These are phyloP conservation scores for Carex parvula DNA, from an alignment of 176 grass and related monocot species.

Conservation along the genomic window DNA sequence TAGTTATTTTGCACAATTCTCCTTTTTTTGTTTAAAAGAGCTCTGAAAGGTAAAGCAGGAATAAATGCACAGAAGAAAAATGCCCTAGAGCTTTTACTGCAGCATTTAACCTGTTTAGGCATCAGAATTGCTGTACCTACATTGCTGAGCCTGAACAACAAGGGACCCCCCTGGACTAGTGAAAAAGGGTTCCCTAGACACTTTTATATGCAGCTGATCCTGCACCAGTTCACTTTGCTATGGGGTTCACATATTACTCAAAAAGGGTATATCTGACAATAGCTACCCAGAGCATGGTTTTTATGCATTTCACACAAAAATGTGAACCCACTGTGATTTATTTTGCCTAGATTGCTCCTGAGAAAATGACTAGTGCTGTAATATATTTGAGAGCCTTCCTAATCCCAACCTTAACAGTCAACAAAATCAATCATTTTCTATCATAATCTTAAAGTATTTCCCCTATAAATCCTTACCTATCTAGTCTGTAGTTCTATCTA, in stretches of 20 bases:
- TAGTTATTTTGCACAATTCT: background rate
- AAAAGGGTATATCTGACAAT: background rate
- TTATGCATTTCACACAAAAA: background rate
- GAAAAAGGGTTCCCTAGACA: background rate
- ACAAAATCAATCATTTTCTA: background rate
- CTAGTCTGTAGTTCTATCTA: background rate
- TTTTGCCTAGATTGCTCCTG: background rate
- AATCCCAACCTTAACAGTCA: background rate
- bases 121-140: background rate
- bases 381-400: background rate
- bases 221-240: background rate
- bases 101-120: background rate
- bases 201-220: background rate
- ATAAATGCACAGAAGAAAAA: background rate
- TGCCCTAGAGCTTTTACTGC: background rate
- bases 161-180: background rate
- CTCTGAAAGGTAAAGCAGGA: background rate
- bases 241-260: background rate
- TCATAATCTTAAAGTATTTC: background rate
- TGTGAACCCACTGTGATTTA: background rate
- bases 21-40: background rate
- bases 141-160: background rate
- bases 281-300: background rate
- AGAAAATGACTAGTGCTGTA: conserved; percentile 12
- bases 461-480: background rate